Evolutionary conservation across 768 basidiomycete genomes (phyloP), one percentile per base, ranked within the genome.

Genomic region (Erythrobasidium yunnanense): DNA sequence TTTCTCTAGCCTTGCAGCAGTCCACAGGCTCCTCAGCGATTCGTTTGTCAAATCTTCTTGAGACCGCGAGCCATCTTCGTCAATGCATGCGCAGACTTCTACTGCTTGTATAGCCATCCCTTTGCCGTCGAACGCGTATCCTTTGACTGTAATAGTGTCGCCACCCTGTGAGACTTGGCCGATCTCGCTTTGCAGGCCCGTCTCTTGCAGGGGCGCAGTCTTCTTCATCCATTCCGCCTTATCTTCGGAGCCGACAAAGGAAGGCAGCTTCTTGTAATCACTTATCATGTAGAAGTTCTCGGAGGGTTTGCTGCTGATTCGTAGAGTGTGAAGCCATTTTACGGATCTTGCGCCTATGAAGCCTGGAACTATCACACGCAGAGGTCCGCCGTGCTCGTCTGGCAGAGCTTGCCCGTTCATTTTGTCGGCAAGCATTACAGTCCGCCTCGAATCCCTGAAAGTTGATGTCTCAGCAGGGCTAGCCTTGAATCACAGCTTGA

Each of bases 341-440:
- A 69, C 53, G 55, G 38, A 30, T 1, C 57, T 34, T 0, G 83
- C 84, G 25, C 84, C 84, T 47, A 85, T 84, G 60, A 83, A 81
- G 2, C 82, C 82, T 0, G 84, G 84, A 0, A 85, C 78, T 66
- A 85, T 77, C 3, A 84, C 73, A n/a, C 84, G 79, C n/a, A 85
- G 71, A 0, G 84, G 84, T 69, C 79, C 84, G 11, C 84, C 84
- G 66, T 86, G 84, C 69, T 85, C 84, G 4, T 58, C 38, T 8
- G 56, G 56, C 23, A 58, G 20, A 17, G 35, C 5, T 18, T 58
- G 15, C 13, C 5, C 34, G 32, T 58, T 58, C 56, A 58, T 58
- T 45, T 30, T 27, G 7, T n/a, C n/a, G 7, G 42, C 56, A 2
- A 58, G 56, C 13, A 58, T 38, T 20, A 58, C 56, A n/a, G 32